Percentiles rank a stretch among this genome's conserved stretches.
Evolutionary conservation across 1,139 yeast genomes (phyloP).

Genomic region (Taiozyma sp.): DNA sequence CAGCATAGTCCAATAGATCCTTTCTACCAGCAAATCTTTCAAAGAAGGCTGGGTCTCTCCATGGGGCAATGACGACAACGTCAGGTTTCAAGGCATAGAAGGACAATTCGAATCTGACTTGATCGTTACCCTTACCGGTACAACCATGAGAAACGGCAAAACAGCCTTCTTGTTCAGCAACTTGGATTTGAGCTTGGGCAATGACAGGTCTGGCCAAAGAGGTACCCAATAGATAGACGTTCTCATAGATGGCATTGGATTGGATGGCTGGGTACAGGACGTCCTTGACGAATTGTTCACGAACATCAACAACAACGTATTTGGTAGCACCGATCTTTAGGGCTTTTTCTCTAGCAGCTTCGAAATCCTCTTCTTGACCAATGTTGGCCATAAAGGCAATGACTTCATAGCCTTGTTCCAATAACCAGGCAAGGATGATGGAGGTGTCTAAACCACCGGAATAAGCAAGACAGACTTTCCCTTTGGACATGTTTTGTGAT

Average conservation of each 20-base stretch:
- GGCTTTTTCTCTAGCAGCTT: constrained; percentile 95
- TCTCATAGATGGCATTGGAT: constrained; percentile 95
- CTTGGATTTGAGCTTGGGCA: constrained; percentile 96
- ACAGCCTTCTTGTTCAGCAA: constrained; percentile 96
- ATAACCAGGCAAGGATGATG: constrained; percentile 94
- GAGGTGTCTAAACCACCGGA: constrained; percentile 99
- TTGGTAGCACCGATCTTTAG: constrained; percentile 95
- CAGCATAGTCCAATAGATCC: constrained; percentile 90
- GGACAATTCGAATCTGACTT: constrained; percentile 93
- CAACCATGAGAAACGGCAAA: constrained; percentile 98
- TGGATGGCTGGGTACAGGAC: constrained; percentile 94
- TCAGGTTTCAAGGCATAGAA: constrained; percentile 98
- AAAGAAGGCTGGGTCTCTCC: constrained; percentile 95
- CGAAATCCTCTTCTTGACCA: constrained; percentile 99
- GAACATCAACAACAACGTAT: constrained; percentile 89
- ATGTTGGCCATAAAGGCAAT: constrained; percentile 96
- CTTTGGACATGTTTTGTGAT: constrained; percentile 65
- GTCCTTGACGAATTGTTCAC: constrained; percentile 89
- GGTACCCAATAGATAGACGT: constrained; percentile 92
- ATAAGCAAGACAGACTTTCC: constrained; percentile 98
- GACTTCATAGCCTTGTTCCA: constrained; percentile 97
- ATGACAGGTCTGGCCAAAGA: constrained; percentile 98
- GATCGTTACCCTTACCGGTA: constrained; percentile 99
- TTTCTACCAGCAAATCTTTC: constrained; percentile 97
- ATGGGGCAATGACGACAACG: constrained; percentile 94